Conservation (phyloP, 257 asterid genomes). For the Schizonepeta tenuifolia region DNA sequence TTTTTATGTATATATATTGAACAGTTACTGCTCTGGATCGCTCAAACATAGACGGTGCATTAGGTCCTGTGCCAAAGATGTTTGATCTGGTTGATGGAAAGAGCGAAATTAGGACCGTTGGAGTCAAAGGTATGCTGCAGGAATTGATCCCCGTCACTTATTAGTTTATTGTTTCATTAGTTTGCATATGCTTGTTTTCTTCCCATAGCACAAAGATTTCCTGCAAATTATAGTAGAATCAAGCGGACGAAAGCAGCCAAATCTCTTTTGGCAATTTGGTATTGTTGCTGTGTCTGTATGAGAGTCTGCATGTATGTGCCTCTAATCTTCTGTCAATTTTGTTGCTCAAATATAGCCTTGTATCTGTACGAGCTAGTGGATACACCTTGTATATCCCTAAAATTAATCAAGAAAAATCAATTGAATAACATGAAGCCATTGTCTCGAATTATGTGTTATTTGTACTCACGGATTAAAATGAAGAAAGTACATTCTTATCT, state of each 20-base stretch:
- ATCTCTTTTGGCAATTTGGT: not conserved
- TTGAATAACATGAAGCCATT: no score
- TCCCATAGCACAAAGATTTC: not conserved
- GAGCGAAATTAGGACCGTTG: slow-evolving; percentile 42
- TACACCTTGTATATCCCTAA: no score
- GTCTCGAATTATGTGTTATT: no score
- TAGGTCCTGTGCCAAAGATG: slow-evolving; percentile 75
- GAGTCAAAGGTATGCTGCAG: slow-evolving; percentile 56
- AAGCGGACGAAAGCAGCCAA: not conserved
- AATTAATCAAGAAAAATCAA: no score
- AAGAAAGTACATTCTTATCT: slow-evolving; percentile 16
- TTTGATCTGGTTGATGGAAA: slow-evolving; percentile 44
- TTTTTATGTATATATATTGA: slow-evolving; percentile 8
- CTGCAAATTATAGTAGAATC: not conserved
- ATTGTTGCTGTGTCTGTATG: not conserved
- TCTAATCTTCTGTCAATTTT: not conserved
- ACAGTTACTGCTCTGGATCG: slow-evolving; percentile 94
- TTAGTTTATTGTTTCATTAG: not conserved
- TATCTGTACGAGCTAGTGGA: no score
- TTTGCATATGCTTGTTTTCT: slow-evolving; percentile 4
- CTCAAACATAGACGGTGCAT: slow-evolving; percentile 74
- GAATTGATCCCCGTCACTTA: not conserved
- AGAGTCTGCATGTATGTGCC: not conserved
- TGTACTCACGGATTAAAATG: not conserved
- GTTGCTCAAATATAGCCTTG: no score